A percentile compares a stretch with the other conserved stretches of the same genome.
Evolutionary conservation across 345 rosid species (phyloP).

Genomic region (Boechera retrofracta): DNA sequence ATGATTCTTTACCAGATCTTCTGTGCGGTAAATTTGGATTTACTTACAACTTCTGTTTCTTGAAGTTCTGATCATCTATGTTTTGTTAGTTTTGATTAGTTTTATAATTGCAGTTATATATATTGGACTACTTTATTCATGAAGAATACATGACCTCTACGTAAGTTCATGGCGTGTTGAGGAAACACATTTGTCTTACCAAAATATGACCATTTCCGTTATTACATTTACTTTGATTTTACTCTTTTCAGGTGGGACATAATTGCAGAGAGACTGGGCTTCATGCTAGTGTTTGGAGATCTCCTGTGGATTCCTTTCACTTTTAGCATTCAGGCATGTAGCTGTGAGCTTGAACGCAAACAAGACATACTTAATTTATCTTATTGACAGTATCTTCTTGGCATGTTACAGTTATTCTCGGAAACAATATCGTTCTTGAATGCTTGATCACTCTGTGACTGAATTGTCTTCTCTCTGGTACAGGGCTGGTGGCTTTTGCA

Average conservation of each 20-base stretch:
- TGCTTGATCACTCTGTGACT: slow-evolving; percentile 30
- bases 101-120: slow-evolving; percentile 62
- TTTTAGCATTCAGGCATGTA: slow-evolving; percentile 91
- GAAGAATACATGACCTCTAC: slow-evolving; percentile 97
- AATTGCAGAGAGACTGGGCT: slow-evolving; percentile 94
- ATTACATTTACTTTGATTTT: background rate
- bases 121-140: slow-evolving; percentile 78
- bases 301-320: slow-evolving; percentile 95
- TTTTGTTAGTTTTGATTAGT: slow-evolving; percentile 11
- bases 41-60: slow-evolving; percentile 22
- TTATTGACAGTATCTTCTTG: background rate
- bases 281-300: slow-evolving; percentile 98
- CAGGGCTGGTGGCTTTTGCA: slow-evolving; percentile 96
- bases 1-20: slow-evolving; percentile 86
- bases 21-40: slow-evolving; percentile 63
- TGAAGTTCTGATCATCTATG: background rate
- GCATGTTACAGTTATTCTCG: background rate
- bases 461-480: slow-evolving; percentile 39
- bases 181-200: background rate
- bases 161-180: slow-evolving; percentile 55
- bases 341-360: slow-evolving; percentile 17
- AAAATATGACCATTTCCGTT: background rate
- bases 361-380: background rate
- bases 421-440: background rate
- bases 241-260: slow-evolving; percentile 77